Conservation (phyloP, 208 protist species). For the Leishmania tropica region DNA sequence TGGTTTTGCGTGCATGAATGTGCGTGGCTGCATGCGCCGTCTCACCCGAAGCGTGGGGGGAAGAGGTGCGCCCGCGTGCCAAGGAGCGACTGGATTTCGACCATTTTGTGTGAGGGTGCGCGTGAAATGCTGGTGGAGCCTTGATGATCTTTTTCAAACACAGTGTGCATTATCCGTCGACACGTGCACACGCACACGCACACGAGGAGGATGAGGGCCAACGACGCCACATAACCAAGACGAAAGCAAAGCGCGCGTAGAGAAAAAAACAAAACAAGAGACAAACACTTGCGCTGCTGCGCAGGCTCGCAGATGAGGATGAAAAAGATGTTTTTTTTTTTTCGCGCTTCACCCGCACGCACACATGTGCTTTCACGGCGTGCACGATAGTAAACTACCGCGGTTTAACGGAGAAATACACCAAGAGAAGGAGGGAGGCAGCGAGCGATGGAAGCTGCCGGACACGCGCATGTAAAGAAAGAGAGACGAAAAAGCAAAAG, state of each 20-base stretch:
- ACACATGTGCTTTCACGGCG: background rate
- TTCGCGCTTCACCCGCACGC: background rate
- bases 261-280: background rate
- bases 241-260: background rate
- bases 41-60: background rate
- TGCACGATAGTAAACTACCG: background rate
- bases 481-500: background rate
- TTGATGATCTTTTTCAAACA: background rate
- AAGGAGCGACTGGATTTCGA: background rate
- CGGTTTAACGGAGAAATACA: background rate
- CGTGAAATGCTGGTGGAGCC: background rate
- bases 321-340: background rate
- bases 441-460: background rate
- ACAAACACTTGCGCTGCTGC: background rate
- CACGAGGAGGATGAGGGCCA: background rate
- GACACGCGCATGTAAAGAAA: background rate
- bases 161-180: background rate
- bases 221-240: background rate
- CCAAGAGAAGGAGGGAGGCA: background rate
- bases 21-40: background rate
- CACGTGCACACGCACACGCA: background rate
- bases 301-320: background rate
- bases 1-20: background rate
- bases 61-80: background rate
- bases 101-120: background rate